phyloP scores from a whole-genome alignment of 306 rosid genomes.

The Begonia peltatifolia region DNA sequence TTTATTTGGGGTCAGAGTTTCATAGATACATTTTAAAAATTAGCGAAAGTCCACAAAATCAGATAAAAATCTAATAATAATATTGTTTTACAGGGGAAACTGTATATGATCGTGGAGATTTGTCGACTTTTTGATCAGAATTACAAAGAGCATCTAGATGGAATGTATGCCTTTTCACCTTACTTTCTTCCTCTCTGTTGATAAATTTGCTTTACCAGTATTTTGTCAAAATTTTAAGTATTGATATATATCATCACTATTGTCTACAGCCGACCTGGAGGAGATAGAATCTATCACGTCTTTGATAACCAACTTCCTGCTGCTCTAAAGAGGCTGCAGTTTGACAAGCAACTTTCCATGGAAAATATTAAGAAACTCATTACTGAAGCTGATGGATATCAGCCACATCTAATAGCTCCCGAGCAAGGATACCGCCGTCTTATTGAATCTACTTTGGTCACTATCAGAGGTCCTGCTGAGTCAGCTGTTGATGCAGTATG shows the following conservation, averaged over 20 bases:
- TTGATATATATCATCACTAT: conserved; percentile 8
- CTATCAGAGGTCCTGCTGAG: conserved; percentile 93
- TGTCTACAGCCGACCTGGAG: conserved; percentile 75
- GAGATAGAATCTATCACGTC: conserved; percentile 77
- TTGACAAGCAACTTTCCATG: conserved; percentile 93
- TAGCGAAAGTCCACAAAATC: no score
- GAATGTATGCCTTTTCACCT: conserved; percentile 53
- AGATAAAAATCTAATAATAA: no score
- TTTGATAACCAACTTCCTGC: conserved; percentile 97
- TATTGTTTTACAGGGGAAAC: conserved; percentile 52
- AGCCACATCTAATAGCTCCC: conserved; percentile 93
- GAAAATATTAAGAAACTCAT: conserved; percentile 83
- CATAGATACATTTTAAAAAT: no score
- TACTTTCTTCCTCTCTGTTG: conserved; percentile 6
- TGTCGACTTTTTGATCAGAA: conserved; percentile 73
- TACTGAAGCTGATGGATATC: conserved; percentile 98
- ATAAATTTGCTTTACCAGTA: conserved; percentile 1
- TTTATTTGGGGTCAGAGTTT: no score
- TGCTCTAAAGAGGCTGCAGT: conserved; percentile 87
- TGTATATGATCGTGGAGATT: conserved; percentile 87
- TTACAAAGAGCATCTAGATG: conserved; percentile 93
- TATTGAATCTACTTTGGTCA: conserved; percentile 64
- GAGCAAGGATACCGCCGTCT: conserved; percentile 97
- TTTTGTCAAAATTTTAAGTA: no score
- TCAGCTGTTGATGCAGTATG: conserved; percentile 90